phyloP scores from a whole-genome alignment of 306 rosid genomes.

The Alnus glutinosa region DNA sequence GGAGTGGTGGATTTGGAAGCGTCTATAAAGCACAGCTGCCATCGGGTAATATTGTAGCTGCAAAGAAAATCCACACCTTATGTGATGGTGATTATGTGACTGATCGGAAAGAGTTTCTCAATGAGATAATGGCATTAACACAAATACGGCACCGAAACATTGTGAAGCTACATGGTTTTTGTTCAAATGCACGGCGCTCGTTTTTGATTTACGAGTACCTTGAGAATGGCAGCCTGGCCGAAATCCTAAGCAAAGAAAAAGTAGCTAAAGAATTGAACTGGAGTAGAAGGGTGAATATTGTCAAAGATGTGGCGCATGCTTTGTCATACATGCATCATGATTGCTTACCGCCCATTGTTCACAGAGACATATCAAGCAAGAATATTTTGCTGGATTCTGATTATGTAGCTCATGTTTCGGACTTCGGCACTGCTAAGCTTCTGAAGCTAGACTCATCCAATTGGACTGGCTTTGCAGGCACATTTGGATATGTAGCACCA shows the following conservation, averaged over 20 bases:
- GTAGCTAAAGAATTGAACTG: constrained; percentile 21
- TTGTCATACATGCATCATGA: constrained; percentile 35
- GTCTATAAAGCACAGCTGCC: constrained; percentile 26
- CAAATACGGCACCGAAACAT: constrained; percentile 35
- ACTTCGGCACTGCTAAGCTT: constrained; percentile 35
- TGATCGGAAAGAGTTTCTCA: constrained; percentile 20
- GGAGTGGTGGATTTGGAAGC: constrained; percentile 31
- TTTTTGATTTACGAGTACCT: constrained; percentile 30
- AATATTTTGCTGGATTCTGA: constrained; percentile 29
- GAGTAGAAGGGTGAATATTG: constrained; percentile 25
- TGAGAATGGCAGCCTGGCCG: constrained; percentile 17
- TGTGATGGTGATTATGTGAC: neutral
- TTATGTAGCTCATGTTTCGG: constrained; percentile 23
- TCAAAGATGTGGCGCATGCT: constrained; percentile 29
- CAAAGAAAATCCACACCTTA: constrained; percentile 16
- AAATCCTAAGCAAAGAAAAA: neutral
- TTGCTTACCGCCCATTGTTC: constrained; percentile 21
- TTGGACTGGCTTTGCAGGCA: constrained; percentile 35
- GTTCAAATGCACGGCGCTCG: constrained; percentile 8
- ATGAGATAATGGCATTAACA: constrained; percentile 27
- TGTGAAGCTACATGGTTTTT: constrained; percentile 27
- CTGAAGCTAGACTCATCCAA: constrained; percentile 27
- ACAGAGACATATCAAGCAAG: constrained; percentile 31
- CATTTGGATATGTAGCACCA: constrained; percentile 32
- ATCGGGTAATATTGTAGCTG: neutral